phyloP scores from a whole-genome alignment of 1,284 basidiomycete species.

The Pisolithus thermaeus region DNA sequence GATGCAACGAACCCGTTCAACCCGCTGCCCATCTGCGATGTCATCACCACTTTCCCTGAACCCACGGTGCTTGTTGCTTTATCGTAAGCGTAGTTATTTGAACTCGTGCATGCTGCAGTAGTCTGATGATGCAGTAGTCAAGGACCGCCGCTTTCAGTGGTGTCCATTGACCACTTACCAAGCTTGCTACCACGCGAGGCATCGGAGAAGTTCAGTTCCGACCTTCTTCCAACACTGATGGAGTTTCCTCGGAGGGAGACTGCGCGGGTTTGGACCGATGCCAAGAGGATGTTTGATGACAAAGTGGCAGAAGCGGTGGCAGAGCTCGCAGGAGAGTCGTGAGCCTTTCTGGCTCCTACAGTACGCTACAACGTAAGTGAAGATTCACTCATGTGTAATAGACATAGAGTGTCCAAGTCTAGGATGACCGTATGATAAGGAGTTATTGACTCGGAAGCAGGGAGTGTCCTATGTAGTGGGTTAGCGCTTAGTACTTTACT shows the following conservation, averaged over 20 bases:
- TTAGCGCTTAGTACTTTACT: no score
- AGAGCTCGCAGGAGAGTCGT: not conserved
- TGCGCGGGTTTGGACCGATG: constrained; percentile 86
- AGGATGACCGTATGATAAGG: no score
- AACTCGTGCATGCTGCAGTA: not conserved
- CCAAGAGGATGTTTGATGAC: constrained; percentile 79
- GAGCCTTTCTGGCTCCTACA: not conserved
- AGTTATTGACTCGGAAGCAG: no score
- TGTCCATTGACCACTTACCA: constrained; percentile 97
- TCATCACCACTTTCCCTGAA: constrained; percentile 94
- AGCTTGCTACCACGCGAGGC: constrained; percentile 94
- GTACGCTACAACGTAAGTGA: no score
- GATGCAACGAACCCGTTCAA: constrained; percentile 99
- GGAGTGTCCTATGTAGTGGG: no score
- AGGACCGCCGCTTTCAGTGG: constrained; percentile 64
- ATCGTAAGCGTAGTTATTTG: constrained; percentile 44
- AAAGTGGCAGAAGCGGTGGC: constrained; percentile 59
- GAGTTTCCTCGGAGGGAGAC: constrained; percentile 64
- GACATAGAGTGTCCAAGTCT: no score
- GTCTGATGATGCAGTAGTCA: constrained; percentile 31
- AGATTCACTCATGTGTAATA: no score
- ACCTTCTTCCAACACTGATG: constrained; percentile 84
- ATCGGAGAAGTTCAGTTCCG: constrained; percentile 91
- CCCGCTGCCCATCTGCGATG: constrained; percentile 91
- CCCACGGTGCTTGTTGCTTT: constrained; percentile 89